phyloP scores from a whole-genome alignment of 805 yeast species.

The Starmerella sp. region DNA sequence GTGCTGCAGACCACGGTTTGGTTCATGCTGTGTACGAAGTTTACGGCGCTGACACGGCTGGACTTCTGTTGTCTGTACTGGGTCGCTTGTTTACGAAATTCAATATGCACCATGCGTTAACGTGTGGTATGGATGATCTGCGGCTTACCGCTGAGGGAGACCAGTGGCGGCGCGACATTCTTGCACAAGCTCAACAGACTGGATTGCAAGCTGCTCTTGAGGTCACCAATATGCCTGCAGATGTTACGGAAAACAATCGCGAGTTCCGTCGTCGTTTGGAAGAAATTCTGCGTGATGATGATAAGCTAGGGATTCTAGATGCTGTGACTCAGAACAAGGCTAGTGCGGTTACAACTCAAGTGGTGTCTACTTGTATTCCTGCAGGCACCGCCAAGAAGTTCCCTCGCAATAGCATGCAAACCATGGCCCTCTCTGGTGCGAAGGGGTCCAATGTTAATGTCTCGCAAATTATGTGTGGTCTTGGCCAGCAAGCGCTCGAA shows the following conservation, averaged over 20 bases:
- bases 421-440: slow-evolving; percentile 98
- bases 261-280: slow-evolving; percentile 83
- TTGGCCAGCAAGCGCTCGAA: slow-evolving; percentile 98
- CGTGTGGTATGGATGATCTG: slow-evolving; percentile 99
- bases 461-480: slow-evolving; percentile 97
- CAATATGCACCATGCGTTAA: slow-evolving; percentile 82
- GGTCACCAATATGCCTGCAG: slow-evolving; percentile 67
- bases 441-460: slow-evolving; percentile 98
- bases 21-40: slow-evolving; percentile 95
- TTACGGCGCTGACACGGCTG: slow-evolving; percentile 84
- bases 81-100: slow-evolving; percentile 93
- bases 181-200: slow-evolving; percentile 62
- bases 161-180: slow-evolving; percentile 71
- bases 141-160: slow-evolving; percentile 88
- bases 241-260: slow-evolving; percentile 41
- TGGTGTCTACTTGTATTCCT: slow-evolving; percentile 89
- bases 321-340: slow-evolving; percentile 92
- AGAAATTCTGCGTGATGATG: slow-evolving; percentile 88
- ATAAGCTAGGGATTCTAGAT: slow-evolving; percentile 84
- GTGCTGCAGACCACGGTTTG: slow-evolving; percentile 93
- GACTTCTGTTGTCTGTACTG: slow-evolving; percentile 77
- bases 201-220: slow-evolving; percentile 92
- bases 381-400: slow-evolving; percentile 90
- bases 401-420: slow-evolving; percentile 95
- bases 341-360: slow-evolving; percentile 83